Evolutionary conservation across 306 rosid species (phyloP).

Genomic region (Purshia tridentata): DNA sequence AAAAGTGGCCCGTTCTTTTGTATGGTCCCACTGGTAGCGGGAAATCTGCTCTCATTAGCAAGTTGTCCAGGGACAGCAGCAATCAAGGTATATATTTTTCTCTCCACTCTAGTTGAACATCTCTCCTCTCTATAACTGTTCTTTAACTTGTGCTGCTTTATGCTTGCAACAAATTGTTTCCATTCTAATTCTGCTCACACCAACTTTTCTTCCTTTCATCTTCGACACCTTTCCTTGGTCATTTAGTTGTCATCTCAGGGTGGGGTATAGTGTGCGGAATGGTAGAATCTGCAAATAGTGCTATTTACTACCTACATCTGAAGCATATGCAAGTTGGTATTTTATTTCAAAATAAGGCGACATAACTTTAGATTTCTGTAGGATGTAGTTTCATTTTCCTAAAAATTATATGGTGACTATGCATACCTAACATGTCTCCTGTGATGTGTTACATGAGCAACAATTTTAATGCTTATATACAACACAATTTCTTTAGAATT

Average conservation of each 20-base stretch:
- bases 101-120: neutral
- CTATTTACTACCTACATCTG: neutral
- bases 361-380: neutral
- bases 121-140: neutral
- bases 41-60: slow-evolving; percentile 78
- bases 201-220: no score
- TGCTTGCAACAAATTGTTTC: neutral
- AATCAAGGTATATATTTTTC: slow-evolving; percentile 36
- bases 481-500: neutral
- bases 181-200: neutral
- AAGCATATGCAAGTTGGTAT: neutral
- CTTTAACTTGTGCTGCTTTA: neutral
- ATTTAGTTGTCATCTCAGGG: neutral
- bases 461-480: neutral
- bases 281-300: neutral
- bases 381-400: neutral
- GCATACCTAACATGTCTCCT: neutral
- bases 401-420: neutral
- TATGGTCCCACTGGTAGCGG: slow-evolving; percentile 88
- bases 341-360: neutral
- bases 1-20: slow-evolving; percentile 87
- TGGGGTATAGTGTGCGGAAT: neutral
- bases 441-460: neutral
- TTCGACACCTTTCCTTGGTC: no score
- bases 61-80: slow-evolving; percentile 56